Percentiles rank a stretch among this genome's conserved stretches.
Evolutionary conservation across 768 basidiomycete genomes (phyloP).

Genomic region (Termitomyces sp.): DNA sequence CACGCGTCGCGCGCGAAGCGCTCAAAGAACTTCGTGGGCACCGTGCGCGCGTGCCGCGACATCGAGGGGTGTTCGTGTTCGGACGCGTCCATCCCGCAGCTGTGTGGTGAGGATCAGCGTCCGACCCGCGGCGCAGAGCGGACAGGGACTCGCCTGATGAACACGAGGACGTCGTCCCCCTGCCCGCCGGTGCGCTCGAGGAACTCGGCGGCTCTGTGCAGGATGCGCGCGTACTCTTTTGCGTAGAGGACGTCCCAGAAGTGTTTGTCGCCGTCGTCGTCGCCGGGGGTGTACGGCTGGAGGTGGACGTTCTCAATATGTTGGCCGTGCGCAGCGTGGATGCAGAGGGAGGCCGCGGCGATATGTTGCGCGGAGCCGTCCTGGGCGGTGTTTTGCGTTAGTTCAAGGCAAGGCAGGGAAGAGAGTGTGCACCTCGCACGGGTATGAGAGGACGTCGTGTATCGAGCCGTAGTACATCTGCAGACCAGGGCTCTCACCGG

Average conservation of each 20-base stretch:
- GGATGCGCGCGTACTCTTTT: constrained; percentile 51
- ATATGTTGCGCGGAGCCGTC: constrained; percentile 77
- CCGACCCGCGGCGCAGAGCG: no score
- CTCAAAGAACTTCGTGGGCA: constrained; percentile 82
- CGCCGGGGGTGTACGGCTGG: constrained; percentile 42
- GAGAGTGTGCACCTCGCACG: constrained; percentile 66
- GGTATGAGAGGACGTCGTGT: constrained; percentile 91
- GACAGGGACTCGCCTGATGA: constrained; percentile 66
- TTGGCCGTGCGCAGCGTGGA: constrained; percentile 81
- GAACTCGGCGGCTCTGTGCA: constrained; percentile 69
- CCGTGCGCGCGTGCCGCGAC: constrained; percentile 88
- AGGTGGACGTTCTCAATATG: constrained; percentile 86
- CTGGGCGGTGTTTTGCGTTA: constrained; percentile 27
- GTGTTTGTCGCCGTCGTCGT: constrained; percentile 25
- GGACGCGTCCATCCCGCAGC: constrained; percentile 93
- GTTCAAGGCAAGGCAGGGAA: no score
- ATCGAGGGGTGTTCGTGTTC: constrained; percentile 89
- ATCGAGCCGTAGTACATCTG: constrained; percentile 85
- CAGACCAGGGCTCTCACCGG: constrained; percentile 34
- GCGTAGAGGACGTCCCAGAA: constrained; percentile 77
- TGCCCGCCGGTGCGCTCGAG: constrained; percentile 59
- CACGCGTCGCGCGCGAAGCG: constrained; percentile 74
- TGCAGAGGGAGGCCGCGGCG: constrained; percentile 81
- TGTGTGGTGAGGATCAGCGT: constrained; percentile 20
- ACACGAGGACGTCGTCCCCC: constrained; percentile 69